Evolutionary conservation across 1,284 basidiomycete genomes (phyloP), one percentile per base, ranked within the genome.

Genomic region (Takashimella tepidaria): DNA sequence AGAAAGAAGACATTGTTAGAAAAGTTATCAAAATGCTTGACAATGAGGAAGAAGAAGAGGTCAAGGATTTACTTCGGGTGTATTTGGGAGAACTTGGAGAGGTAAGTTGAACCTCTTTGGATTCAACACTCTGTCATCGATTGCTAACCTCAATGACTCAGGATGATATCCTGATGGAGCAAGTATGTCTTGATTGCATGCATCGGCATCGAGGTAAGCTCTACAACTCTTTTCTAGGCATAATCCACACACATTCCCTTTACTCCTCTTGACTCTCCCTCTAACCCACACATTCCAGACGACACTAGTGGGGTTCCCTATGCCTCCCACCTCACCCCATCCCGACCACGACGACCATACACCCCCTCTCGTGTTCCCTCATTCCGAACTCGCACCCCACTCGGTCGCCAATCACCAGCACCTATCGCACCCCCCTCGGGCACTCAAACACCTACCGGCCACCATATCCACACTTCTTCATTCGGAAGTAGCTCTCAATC

Each of bases 41-140:
- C 45, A 82, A 85, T 54, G 91, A 95, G 72, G 83, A 86, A 56
- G 90, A 92, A 73, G 91, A 93, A 56, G 83, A 85, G 52, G 82
- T 93, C 66, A 92, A 92, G 76, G 66, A 73, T 2, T 64, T 90
- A 26, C 79, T 95, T 55, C 87, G 83, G 70, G 80, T 81, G 26
- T 83, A 81, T 41, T 87, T 86, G 65, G 81, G 80, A 5, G 82
- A 89, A 62, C 82, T 89, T 64, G 84, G 87, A 58, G 86, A 87
- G 64, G 83, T 83, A 73, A 62, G 70, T 40, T 37, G 41, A 27
- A 25, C 49, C 26, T 20, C 41, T 16, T 19, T 47, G 10, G 45
- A n/a, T 43, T 37, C 26, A 19, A 19, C 24, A 23, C 27, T 43
- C 6, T 23, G n/a, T 22, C n/a, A 22, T 23, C 19, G 43, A 11